Conservation (phyloP, 495 filamentous ascomycete genomes). For the Talaromyces borbonicus region DNA sequence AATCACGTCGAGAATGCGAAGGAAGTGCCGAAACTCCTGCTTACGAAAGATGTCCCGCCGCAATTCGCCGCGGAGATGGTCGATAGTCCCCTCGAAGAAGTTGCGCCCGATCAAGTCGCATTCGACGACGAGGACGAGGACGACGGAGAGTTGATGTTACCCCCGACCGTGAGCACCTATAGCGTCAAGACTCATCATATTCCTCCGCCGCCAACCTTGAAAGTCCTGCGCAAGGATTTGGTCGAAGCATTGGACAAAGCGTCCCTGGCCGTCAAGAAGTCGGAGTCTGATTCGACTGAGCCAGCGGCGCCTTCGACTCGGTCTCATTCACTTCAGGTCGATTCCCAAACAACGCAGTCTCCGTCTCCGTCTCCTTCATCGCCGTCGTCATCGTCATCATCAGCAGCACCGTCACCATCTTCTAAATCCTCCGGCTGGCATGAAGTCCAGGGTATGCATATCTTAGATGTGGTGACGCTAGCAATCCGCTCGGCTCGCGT, state of each 20-base stretch:
- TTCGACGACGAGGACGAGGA: constrained; percentile 47
- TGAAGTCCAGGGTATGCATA: constrained; percentile 82
- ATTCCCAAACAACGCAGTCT: too few relatives aligned
- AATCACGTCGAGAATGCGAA: constrained; percentile 29
- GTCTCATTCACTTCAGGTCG: too few relatives aligned
- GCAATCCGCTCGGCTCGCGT: constrained; percentile 90
- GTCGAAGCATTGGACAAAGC: constrained; percentile 56
- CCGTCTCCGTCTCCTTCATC: neutral
- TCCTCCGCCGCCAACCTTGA: constrained; percentile 74
- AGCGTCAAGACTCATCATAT: constrained; percentile 77
- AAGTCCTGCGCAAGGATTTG: constrained; percentile 67
- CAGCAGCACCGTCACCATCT: constrained; percentile 17
- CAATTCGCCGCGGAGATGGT: constrained; percentile 33
- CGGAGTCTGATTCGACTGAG: constrained; percentile 22
- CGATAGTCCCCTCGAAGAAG: constrained; percentile 51
- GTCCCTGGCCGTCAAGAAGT: constrained; percentile 52
- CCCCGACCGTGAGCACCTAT: constrained; percentile 93
- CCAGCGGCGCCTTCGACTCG: too few relatives aligned
- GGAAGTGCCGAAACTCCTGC: constrained; percentile 29
- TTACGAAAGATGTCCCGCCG: constrained; percentile 36
- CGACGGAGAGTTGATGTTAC: constrained; percentile 66
- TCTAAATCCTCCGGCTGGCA: constrained; percentile 52
- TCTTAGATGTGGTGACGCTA: constrained; percentile 84
- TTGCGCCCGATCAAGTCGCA: constrained; percentile 24
- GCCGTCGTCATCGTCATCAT: constrained; percentile 10